Evolutionary conservation across 2,329 filamentous ascomycete genomes (phyloP).

Genomic region (Fusarium lyarnte): DNA sequence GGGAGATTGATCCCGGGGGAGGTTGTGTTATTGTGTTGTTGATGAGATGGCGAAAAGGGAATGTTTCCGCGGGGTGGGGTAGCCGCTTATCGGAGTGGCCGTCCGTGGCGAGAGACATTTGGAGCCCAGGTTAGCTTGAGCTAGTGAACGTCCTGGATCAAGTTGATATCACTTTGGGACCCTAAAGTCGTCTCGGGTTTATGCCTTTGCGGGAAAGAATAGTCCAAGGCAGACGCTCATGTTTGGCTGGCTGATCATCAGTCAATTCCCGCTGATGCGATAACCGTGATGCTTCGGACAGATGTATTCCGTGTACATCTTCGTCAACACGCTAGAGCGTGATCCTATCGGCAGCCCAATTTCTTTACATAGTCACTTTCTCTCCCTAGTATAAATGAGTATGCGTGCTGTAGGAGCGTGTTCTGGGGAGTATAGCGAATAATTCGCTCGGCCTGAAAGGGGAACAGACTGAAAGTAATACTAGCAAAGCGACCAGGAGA

Average conservation of each 20-base stretch:
- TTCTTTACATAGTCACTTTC: neutral
- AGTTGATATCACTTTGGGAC: neutral
- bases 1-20: slow-evolving; percentile 8
- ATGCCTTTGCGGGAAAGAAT: neutral
- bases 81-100: neutral
- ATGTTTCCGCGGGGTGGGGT: slow-evolving; percentile 32
- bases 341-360: neutral
- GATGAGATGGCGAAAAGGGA: slow-evolving; percentile 13
- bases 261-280: too few species aligned
- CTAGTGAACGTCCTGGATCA: neutral
- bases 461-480: neutral
- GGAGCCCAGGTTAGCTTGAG: neutral
- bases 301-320: neutral
- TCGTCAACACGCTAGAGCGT: neutral
- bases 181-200: too few species aligned
- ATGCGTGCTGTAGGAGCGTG: neutral
- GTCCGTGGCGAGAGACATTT: neutral
- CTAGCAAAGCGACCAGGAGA: neutral
- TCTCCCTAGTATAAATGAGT: too few species aligned
- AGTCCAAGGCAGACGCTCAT: neutral
- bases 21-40: slow-evolving; percentile 20
- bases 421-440: rapidly evolving
- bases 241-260: neutral
- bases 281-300: neutral
- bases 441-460: neutral